phyloP scores from a whole-genome alignment of 768 basidiomycete genomes.

The Termitomyces sp. region DNA sequence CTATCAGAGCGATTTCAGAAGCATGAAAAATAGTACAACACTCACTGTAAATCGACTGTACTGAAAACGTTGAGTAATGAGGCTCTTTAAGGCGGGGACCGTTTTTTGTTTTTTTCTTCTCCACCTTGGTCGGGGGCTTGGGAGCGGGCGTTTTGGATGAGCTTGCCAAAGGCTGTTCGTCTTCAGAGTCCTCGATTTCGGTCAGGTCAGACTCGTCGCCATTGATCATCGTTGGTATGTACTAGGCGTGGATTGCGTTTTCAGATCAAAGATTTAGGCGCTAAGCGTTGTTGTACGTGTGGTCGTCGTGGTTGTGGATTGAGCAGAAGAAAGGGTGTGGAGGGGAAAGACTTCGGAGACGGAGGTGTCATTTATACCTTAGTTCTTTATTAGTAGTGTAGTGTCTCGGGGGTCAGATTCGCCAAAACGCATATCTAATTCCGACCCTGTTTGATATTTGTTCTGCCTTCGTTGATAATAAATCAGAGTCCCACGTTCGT shows the following conservation, averaged over 20 bases:
- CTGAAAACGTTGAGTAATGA: slow-evolving; percentile 24
- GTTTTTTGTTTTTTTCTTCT: slow-evolving; percentile 20
- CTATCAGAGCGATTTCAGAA: not conserved
- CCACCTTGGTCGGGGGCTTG: not conserved
- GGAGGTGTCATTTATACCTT: not conserved
- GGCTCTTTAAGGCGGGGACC: slow-evolving; percentile 27
- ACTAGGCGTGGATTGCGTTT: not conserved
- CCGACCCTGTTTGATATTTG: not conserved
- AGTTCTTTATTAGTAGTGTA: not conserved
- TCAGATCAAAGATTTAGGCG: not conserved
- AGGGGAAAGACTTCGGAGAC: not conserved
- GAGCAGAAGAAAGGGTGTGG: not conserved
- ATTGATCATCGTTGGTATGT: slow-evolving; percentile 1
- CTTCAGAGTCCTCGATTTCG: slow-evolving; percentile 40
- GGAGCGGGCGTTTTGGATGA: slow-evolving; percentile 17
- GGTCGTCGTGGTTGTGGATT: not conserved
- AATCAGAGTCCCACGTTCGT: no score
- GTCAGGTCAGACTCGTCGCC: slow-evolving; percentile 41
- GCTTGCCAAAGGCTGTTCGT: slow-evolving; percentile 22
- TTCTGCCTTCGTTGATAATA: no score
- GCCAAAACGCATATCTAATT: not conserved
- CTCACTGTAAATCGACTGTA: slow-evolving; percentile 41
- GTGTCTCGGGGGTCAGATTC: not conserved
- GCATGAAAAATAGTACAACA: not conserved
- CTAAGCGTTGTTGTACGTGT: not conserved